A percentile compares a stretch with the other conserved stretches of the same genome.
These are phyloP conservation scores for Salix purpurea DNA, from an alignment of 345 rosid genomes.

Conservation along the genomic window DNA sequence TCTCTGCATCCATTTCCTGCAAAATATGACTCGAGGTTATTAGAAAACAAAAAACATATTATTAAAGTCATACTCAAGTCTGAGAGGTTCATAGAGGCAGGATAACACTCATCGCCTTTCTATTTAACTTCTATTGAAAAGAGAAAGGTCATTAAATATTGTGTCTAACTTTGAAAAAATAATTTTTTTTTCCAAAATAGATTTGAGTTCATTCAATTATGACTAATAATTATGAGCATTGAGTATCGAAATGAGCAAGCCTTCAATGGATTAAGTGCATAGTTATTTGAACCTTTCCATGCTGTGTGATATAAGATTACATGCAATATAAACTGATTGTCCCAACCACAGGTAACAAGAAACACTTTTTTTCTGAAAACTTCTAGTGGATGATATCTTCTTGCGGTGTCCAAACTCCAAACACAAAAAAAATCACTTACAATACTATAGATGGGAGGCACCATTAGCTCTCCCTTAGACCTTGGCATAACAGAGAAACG, in stretches of 20 bases:
- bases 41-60: background rate
- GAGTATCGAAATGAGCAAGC: background rate
- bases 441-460: conserved; percentile 75
- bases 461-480: conserved; percentile 39
- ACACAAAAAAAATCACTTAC: conserved; percentile 40
- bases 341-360: background rate
- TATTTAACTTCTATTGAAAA: no score
- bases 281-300: background rate
- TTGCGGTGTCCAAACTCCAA: background rate
- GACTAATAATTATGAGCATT: background rate
- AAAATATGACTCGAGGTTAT: conserved; percentile 6
- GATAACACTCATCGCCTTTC: background rate
- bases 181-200: no score
- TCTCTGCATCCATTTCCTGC: conserved; percentile 89
- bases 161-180: no score
- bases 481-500: conserved; percentile 80
- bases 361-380: no score
- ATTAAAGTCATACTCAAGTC: background rate
- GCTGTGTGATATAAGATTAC: background rate
- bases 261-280: background rate
- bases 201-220: no score
- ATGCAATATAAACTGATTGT: background rate
- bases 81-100: background rate
- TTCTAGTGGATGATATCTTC: background rate
- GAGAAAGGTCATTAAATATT: no score